These are phyloP conservation scores for Fusarium pseudograminearum DNA, from an alignment of 2,329 filamentous ascomycete genomes.

Conservation along the genomic window DNA sequence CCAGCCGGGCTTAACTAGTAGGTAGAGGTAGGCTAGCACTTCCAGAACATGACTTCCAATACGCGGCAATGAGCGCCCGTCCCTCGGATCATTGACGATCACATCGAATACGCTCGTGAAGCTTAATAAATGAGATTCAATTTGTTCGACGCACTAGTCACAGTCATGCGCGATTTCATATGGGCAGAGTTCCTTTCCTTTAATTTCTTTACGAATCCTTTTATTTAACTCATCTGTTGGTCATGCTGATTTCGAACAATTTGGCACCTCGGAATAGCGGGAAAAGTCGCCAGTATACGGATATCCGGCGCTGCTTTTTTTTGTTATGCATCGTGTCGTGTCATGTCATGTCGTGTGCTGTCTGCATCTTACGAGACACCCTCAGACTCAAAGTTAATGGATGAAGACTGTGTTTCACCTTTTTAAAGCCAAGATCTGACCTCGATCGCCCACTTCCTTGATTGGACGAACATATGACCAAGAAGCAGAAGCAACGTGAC, in stretches of 20 bases:
- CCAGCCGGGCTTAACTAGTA: background rate
- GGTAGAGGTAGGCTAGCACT: background rate
- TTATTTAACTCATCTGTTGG: background rate
- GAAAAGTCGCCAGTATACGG: background rate
- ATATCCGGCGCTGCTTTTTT: background rate
- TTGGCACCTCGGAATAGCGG: conserved; percentile 9
- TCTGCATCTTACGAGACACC: conserved; percentile 31
- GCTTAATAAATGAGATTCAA: conserved; percentile 30
- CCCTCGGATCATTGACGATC: conserved; percentile 23
- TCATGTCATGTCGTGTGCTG: conserved; percentile 29
- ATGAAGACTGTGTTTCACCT: conserved; percentile 32
- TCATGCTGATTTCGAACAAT: conserved; percentile 1
- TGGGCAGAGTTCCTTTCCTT: conserved; percentile 17
- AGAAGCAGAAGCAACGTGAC: background rate
- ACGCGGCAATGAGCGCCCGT: conserved; percentile 12
- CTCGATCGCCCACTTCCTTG: conserved; percentile 17
- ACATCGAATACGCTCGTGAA: conserved; percentile 19
- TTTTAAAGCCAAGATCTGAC: conserved; percentile 31
- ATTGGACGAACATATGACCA: conserved; percentile 10
- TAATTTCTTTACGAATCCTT: conserved; percentile 29
- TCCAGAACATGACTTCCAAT: background rate
- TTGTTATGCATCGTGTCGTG: conserved; percentile 10
- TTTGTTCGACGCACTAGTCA: conserved; percentile 37
- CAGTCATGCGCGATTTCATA: conserved; percentile 31
- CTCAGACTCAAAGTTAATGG: background rate